Base-by-base conservation (phyloP, 225 moss, liverwort and hornwort species). In the Thuidium tamariscinum region DNA sequence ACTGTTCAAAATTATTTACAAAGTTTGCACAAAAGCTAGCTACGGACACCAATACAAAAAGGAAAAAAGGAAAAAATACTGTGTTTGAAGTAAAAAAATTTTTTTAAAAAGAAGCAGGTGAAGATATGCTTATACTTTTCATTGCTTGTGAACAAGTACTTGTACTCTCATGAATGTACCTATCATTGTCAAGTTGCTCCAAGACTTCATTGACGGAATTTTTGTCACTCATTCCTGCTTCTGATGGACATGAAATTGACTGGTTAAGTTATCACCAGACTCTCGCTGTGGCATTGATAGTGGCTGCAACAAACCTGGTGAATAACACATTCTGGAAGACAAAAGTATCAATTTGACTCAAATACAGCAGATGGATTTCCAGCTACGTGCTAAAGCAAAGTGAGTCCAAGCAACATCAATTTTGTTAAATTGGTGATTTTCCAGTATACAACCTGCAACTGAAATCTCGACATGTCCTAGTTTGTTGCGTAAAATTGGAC, bases 391-490 rank as follows among this genome's bases (percentile, higher is more conserved):
- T 5, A 16, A 36, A 22, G 16, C 46, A 34, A 71, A 34, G 27
- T 25, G n/a, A n/a, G n/a, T n/a, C 8, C 32, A 65, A 54, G 41
- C 70, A 70, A 5, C 0, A 0, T 10, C 71, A 10, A 29, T 44
- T 10, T 26, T 1, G 5, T 17, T 10, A 18, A 30, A 29, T 27
- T 16, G 71, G 16, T 3, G 6, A 15, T 42, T 42, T 16, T 27
- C 3, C 27, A 70, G 4, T 15, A 5, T 0, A 0, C 1, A 1
- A 3, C 41, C 5, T 15, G 9, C 41, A 25, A 70, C 26, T 25
- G 26, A 70, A 70, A 26, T 26, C 26, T 68, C 13, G 7, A 23
- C 14, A 2, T 8, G 15, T 25, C 14, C 25, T 9, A 70, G 27
- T 70, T 42, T 42, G 27, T 70, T 26, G 27, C 16, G 5, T 27